Evolutionary conservation across 495 filamentous ascomycete species (phyloP).

Genomic region (Aspergillus indologenus): DNA sequence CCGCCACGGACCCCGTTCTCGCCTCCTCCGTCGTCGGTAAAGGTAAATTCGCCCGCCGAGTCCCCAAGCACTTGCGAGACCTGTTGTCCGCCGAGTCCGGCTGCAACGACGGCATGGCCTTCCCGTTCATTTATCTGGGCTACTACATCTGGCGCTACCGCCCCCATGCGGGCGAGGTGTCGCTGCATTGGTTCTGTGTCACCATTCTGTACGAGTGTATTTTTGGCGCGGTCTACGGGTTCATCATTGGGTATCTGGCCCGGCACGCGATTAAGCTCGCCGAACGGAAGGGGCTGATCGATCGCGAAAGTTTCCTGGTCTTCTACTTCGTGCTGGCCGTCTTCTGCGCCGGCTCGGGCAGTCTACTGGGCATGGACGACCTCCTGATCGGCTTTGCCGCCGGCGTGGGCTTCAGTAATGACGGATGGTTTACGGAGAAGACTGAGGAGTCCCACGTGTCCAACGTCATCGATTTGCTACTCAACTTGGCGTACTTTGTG

Average conservation of each 20-base stretch:
- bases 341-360: slow-evolving; percentile 93
- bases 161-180: slow-evolving; percentile 61
- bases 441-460: slow-evolving; percentile 98
- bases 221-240: slow-evolving; percentile 86
- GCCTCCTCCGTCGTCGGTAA: slow-evolving; percentile 98
- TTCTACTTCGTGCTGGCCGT: slow-evolving; percentile 98
- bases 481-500: slow-evolving; percentile 98
- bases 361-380: slow-evolving; percentile 89
- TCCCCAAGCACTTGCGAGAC: slow-evolving; percentile 96
- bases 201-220: slow-evolving; percentile 96
- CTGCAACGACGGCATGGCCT: slow-evolving; percentile 99
- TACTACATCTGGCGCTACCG: slow-evolving; percentile 84
- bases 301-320: slow-evolving; percentile 94
- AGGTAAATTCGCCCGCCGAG: slow-evolving; percentile 95
- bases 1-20: slow-evolving; percentile 95
- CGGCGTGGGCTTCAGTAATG: slow-evolving; percentile 97
- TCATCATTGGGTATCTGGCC: slow-evolving; percentile 80
- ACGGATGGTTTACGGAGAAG: slow-evolving; percentile 98
- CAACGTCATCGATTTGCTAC: slow-evolving; percentile 95
- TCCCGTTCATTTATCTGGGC: slow-evolving; percentile 93
- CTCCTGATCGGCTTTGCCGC: slow-evolving; percentile 93
- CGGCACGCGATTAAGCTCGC: slow-evolving; percentile 89
- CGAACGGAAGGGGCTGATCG: slow-evolving; percentile 81
- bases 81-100: slow-evolving; percentile 94
- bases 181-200: slow-evolving; percentile 83